Percentiles rank a stretch among this genome's conserved stretches.
phyloP scores from a whole-genome alignment of 441 rosid genomes.

The Sinapis alba region DNA sequence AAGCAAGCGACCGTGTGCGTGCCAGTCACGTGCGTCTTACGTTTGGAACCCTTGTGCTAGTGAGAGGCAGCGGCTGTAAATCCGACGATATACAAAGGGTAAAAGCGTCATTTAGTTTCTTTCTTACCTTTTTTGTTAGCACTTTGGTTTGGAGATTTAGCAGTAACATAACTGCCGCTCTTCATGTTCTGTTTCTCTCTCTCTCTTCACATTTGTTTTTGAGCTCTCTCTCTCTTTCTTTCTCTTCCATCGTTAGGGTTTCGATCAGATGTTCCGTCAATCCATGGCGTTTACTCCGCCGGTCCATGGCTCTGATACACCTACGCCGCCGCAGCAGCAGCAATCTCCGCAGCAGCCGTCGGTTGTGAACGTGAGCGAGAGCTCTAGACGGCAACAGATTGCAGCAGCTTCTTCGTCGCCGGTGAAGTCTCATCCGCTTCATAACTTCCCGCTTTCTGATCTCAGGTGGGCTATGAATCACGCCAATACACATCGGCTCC shows the following conservation, averaged over 20 bases:
- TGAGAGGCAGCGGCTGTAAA: slow-evolving; percentile 3
- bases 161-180: slow-evolving; percentile 42
- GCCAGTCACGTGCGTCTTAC: slow-evolving; percentile 37
- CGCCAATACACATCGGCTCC: slow-evolving; percentile 50
- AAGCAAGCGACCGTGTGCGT: slow-evolving; percentile 28
- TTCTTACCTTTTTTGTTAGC: slow-evolving; percentile 1
- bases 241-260: slow-evolving; percentile 25
- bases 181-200: slow-evolving; percentile 22
- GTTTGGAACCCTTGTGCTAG: slow-evolving; percentile 7
- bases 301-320: slow-evolving; percentile 26
- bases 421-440: slow-evolving; percentile 66
- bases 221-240: slow-evolving; percentile 2
- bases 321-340: slow-evolving; percentile 2
- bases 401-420: slow-evolving; percentile 42
- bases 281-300: slow-evolving; percentile 42
- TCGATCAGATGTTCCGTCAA: slow-evolving; percentile 37
- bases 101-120: slow-evolving; percentile 1
- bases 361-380: slow-evolving; percentile 19
- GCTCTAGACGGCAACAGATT: slow-evolving; percentile 20
- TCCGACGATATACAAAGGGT: not conserved
- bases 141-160: slow-evolving; percentile 22
- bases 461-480: slow-evolving; percentile 66
- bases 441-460: slow-evolving; percentile 63
- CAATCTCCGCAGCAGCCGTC: slow-evolving; percentile 18
- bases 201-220: slow-evolving; percentile 11